These are phyloP conservation scores for Epichloe coenophiala DNA, from an alignment of 2,329 filamentous ascomycete species.

Conservation along the genomic window DNA sequence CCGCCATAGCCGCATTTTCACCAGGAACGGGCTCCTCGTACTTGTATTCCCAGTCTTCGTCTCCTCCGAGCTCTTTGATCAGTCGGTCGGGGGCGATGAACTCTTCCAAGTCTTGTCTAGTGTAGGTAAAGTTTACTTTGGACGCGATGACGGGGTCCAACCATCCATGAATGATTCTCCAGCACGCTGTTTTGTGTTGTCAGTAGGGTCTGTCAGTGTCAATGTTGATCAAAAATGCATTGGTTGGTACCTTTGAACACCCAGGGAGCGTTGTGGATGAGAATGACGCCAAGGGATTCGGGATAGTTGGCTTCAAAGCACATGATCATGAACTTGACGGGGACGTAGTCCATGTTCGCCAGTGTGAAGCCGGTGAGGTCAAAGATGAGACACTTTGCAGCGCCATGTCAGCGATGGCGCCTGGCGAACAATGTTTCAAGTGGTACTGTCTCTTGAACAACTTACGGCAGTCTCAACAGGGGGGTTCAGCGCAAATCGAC, in stretches of 20 bases:
- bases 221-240: neutral
- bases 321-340: constrained; percentile 68
- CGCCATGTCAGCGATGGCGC: neutral
- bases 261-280: constrained; percentile 65
- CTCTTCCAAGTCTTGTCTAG: constrained; percentile 43
- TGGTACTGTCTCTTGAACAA: neutral
- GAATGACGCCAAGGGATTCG: constrained; percentile 54
- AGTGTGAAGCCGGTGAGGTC: constrained; percentile 60
- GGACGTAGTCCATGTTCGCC: constrained; percentile 64
- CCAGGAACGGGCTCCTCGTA: constrained; percentile 46
- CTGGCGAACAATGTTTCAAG: neutral
- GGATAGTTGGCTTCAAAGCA: constrained; percentile 70
- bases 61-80: constrained; percentile 44
- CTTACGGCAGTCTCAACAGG: constrained; percentile 10
- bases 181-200: constrained; percentile 15
- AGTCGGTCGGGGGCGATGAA: constrained; percentile 50
- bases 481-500: constrained; percentile 4
- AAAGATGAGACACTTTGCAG: constrained; percentile 37
- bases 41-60: constrained; percentile 52
- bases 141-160: constrained; percentile 60
- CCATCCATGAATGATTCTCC: constrained; percentile 61
- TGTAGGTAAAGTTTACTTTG: constrained; percentile 59
- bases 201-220: too few relatives aligned
- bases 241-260: constrained; percentile 37
- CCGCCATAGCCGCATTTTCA: constrained; percentile 44